A percentile compares a stretch with the other conserved stretches of the same genome.
These are phyloP conservation scores for Phytophthora citrophthora DNA, from an alignment of 352 stramenopile genomes.

Conservation along the genomic window DNA sequence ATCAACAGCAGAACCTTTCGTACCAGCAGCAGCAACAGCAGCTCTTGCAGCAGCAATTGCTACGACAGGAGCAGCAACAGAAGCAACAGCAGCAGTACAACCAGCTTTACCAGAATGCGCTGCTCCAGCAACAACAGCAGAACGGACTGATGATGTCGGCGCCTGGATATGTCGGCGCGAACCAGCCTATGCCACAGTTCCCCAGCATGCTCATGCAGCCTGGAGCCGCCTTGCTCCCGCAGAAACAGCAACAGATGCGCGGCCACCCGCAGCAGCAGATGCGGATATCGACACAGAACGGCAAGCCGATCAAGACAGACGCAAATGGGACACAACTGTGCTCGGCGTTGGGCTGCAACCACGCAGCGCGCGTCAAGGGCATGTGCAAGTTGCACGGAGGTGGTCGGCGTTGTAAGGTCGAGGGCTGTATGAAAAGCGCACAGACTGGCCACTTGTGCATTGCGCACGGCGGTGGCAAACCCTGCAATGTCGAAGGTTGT, in stretches of 20 bases:
- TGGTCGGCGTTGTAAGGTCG: constrained; percentile 82
- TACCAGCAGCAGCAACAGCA: constrained; percentile 54
- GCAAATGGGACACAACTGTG: constrained; percentile 67
- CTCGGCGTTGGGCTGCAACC: constrained; percentile 79
- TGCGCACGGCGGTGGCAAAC: constrained; percentile 83
- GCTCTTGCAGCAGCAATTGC: constrained; percentile 58
- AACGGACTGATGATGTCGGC: constrained; percentile 55
- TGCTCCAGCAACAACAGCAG: constrained; percentile 49
- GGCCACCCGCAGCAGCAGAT: constrained; percentile 40
- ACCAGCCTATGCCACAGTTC: constrained; percentile 55
- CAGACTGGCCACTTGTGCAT: constrained; percentile 88
- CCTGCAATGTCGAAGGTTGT: constrained; percentile 85
- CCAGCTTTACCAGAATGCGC: constrained; percentile 63
- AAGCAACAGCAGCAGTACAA: constrained; percentile 65
- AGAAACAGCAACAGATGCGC: constrained; percentile 52
- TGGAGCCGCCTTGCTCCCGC: constrained; percentile 38
- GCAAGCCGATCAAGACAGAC: constrained; percentile 65
- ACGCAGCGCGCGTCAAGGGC: constrained; percentile 78
- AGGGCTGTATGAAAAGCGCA: constrained; percentile 89
- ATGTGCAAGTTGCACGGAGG: constrained; percentile 90
- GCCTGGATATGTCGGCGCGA: constrained; percentile 30
- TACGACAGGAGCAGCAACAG: constrained; percentile 63
- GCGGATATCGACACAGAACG: constrained; percentile 54
- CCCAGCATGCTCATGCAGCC: constrained; percentile 74
- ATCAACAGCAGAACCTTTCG: constrained; percentile 46